phyloP scores from a whole-genome alignment of 441 rosid genomes.

The Populus hybrid region DNA sequence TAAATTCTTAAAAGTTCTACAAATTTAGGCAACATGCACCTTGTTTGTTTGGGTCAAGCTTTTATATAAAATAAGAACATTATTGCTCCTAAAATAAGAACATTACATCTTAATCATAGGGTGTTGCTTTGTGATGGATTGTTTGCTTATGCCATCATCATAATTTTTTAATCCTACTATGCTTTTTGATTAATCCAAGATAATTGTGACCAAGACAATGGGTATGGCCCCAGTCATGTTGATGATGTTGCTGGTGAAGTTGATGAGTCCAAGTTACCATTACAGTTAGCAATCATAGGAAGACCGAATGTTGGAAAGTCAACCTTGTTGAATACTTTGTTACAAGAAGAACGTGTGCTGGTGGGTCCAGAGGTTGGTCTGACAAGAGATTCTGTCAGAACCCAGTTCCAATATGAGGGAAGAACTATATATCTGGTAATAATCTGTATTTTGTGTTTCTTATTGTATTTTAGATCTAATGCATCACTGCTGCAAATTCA shows the following conservation, averaged over 20 bases:
- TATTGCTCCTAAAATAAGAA: neutral
- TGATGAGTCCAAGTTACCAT: conserved; percentile 69
- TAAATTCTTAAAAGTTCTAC: neutral
- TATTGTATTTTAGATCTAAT: neutral
- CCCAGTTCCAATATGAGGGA: conserved; percentile 72
- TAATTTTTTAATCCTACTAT: conserved; percentile 16
- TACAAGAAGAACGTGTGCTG: conserved; percentile 93
- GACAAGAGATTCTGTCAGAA: conserved; percentile 94
- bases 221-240: conserved; percentile 9
- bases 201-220: conserved; percentile 31
- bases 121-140: neutral
- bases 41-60: neutral
- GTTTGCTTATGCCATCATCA: neutral
- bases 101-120: neutral
- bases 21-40: neutral
- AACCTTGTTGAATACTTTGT: conserved; percentile 74
- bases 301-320: conserved; percentile 98
- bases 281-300: conserved; percentile 94
- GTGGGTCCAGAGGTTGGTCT: conserved; percentile 98
- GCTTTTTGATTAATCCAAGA: conserved; percentile 31
- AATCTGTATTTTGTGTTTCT: neutral
- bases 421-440: conserved; percentile 79
- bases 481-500: neutral
- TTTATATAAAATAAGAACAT: neutral
- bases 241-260: conserved; percentile 39